phyloP scores from a whole-genome alignment of 768 basidiomycete genomes.

The Tylopilus rubrobrunneus region DNA sequence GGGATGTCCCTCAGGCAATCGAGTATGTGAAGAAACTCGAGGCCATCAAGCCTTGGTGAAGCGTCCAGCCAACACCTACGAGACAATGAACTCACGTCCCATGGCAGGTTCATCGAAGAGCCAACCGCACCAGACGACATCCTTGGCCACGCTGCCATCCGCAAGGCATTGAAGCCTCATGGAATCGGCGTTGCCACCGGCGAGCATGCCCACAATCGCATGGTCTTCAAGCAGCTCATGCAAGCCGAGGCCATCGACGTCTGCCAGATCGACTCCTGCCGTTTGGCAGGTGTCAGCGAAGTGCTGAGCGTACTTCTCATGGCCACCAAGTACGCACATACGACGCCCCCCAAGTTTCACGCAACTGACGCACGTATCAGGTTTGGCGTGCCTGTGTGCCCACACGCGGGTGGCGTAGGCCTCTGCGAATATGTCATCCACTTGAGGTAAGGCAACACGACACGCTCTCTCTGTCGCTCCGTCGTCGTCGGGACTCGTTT shows the following conservation, averaged over 20 bases:
- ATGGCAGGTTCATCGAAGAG: slow-evolving; percentile 88
- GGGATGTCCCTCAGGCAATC: slow-evolving; percentile 91
- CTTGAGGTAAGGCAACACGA: slow-evolving; percentile 46
- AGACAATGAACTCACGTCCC: background rate
- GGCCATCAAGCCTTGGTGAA: slow-evolving; percentile 82
- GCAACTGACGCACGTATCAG: slow-evolving; percentile 34
- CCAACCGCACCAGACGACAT: slow-evolving; percentile 95
- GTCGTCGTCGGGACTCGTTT: slow-evolving; percentile 2
- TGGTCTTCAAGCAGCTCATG: slow-evolving; percentile 95
- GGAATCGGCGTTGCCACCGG: slow-evolving; percentile 95
- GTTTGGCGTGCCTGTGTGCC: slow-evolving; percentile 88
- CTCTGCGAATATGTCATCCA: slow-evolving; percentile 93
- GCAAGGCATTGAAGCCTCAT: slow-evolving; percentile 75
- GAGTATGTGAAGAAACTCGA: slow-evolving; percentile 82
- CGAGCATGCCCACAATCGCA: slow-evolving; percentile 95
- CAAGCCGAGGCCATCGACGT: slow-evolving; percentile 94
- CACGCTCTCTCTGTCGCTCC: background rate
- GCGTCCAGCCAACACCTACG: background rate
- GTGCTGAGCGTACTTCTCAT: slow-evolving; percentile 90
- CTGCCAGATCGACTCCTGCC: slow-evolving; percentile 91
- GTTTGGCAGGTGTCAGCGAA: slow-evolving; percentile 91
- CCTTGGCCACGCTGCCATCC: slow-evolving; percentile 81
- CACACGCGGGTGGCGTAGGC: slow-evolving; percentile 94
- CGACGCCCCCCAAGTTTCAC: background rate
- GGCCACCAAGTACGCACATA: slow-evolving; percentile 71